Percentiles rank a stretch among this genome's conserved stretches.
Conservation (phyloP, 306 rosid genomes). For the Quercus gilva region DNA sequence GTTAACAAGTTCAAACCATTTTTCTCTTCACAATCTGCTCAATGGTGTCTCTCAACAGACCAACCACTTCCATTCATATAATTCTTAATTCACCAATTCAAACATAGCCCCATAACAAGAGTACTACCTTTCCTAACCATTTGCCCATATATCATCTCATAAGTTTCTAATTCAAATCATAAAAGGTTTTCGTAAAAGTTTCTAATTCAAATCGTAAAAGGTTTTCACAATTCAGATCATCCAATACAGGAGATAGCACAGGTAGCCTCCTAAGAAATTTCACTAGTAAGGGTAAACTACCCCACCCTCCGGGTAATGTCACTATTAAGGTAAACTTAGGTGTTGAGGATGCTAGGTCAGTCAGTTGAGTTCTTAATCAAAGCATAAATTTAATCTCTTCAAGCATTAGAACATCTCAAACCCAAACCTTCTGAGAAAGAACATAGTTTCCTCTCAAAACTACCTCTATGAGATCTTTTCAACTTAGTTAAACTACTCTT, state of each 20-base stretch:
- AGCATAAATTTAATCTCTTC: neutral
- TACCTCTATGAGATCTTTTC: neutral
- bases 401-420: neutral
- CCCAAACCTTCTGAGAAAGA: neutral
- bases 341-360: neutral
- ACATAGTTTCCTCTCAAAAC: neutral
- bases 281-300: neutral
- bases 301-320: neutral
- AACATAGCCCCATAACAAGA: neutral
- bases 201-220: neutral
- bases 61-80: neutral
- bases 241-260: neutral
- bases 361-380: neutral
- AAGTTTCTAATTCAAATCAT: neutral
- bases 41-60: neutral
- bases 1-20: neutral
- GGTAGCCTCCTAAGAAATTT: neutral
- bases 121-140: neutral
- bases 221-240: neutral
- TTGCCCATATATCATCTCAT: neutral
- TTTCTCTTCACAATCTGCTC: slow-evolving; percentile 1
- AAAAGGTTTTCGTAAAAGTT: neutral
- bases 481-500: neutral
- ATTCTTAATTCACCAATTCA: neutral
- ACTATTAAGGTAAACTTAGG: neutral